phyloP scores from a whole-genome alignment of 208 protist genomes.

The Tritrichomonas musculus region DNA sequence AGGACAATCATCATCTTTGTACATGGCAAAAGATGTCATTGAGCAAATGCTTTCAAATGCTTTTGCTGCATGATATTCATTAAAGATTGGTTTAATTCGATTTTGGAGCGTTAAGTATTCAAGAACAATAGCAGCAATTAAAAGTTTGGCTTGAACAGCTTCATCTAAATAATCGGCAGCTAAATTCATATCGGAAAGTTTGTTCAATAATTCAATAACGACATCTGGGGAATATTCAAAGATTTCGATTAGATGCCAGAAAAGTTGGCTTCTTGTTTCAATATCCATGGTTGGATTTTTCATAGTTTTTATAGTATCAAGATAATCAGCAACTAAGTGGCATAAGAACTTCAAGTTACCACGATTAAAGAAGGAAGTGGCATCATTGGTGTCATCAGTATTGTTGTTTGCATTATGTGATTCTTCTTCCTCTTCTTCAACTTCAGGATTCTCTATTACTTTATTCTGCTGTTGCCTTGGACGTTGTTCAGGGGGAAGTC shows the following conservation, averaged over 20 bases:
- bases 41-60: neutral
- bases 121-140: neutral
- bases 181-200: neutral
- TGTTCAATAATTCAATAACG: neutral
- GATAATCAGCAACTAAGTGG: too few relatives aligned
- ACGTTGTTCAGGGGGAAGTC: too few relatives aligned
- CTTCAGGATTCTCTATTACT: too few relatives aligned
- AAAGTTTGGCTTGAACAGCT: neutral
- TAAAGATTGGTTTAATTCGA: neutral
- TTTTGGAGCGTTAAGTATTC: neutral
- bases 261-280: too few relatives aligned
- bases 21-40: neutral
- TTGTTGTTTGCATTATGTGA: too few relatives aligned
- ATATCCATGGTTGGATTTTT: too few relatives aligned
- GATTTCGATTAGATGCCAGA: neutral
- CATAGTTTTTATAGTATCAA: too few relatives aligned
- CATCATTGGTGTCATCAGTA: too few relatives aligned
- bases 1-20: neutral
- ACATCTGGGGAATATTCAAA: neutral
- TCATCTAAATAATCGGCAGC: neutral
- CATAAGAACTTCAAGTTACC: too few relatives aligned
- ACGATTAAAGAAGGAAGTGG: too few relatives aligned
- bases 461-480: too few relatives aligned
- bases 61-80: neutral
- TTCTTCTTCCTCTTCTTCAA: too few relatives aligned